Evolutionary conservation across 345 rosid genomes (phyloP), one percentile per base, ranked within the genome.

Genomic region (Eucalyptus paniculata): DNA sequence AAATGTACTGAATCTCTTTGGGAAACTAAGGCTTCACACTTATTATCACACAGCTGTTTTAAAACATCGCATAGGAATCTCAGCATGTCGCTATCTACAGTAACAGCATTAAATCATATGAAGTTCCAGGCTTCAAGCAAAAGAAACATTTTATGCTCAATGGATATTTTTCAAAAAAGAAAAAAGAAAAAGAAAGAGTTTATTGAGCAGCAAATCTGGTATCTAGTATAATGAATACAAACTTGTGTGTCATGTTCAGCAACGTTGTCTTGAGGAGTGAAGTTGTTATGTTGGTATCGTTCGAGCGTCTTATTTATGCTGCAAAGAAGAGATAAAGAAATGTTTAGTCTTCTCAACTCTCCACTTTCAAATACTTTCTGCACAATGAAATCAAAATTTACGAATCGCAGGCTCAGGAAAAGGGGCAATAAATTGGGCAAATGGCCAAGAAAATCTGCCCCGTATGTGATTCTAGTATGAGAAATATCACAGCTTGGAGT

Each of bases 161-260:
- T 9, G 13, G 53, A 50, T 15, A 15, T 50, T 50, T 50, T 50
- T 53, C 2, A 53, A 53, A 53, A 53, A 16, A 17, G 8, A 51
- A 17, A 53, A 17, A 53, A 19, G 9, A 56, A 32, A 32, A 67
- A 32, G 4, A 18, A 67, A 69, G 23, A 15, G 23, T 9, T 32
- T 18, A 69, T 32, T 69, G 42, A 69, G 81, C 42, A 69, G 81
- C 81, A 32, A 69, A 69, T 69, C 42, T 17, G 5, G 23, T 69
- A 69, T 69, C 42, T 69, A 40, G 81, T 34, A 9, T 34, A 69
- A 69, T 69, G 50, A 89, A 10, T 47, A 60, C 45, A 56, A 80
- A 95, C 99, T 96, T 95, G 99, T 21, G 95, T 95, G 88, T 96
- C 94, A 67, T 91, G 97, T 89, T 95, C 97, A 87, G 91, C 88